Base-by-base conservation (phyloP, 2,329 filamentous ascomycete species). In the Basipetospora chlamydospora region DNA sequence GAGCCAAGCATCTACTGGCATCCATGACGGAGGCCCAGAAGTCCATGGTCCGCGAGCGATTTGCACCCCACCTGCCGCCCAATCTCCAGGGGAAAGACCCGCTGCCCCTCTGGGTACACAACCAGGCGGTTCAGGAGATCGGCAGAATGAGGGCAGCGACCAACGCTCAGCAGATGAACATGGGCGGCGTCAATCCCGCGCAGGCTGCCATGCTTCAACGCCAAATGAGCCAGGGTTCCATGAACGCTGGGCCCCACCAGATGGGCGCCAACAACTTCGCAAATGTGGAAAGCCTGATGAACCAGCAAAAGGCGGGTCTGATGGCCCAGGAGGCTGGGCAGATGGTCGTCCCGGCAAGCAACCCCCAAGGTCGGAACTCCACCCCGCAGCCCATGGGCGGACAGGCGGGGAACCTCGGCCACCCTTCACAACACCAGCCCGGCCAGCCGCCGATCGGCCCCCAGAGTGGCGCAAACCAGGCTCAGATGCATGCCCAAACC, bases 401-500 rank as follows among this genome's bases (percentile, higher is more conserved):
- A n/a, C n/a, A n/a, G n/a, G n/a, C n/a, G 33, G 49, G 49, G 6
- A 52, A 55, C 13, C 12, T 34, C 6, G 32, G 23, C 21, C 52
- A 54, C 36, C 42, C 49, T 6, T 44, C 58, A 33, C 61, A 66
- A 44, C 50, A 57, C 21, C 53, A 57, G 40, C 47, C 51, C 37
- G 57, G 58, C 42, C 59, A 61, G 43, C 57, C 60, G 41, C 49
- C 57, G n/a, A n/a, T n/a, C 5, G 46, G 49, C 12, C 48, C 53
- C 12, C 58, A 60, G 38, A 57, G 58, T 8, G 51, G 54, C 30
- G 47, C 60, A 40, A 49, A 42, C 38, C 54, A 55, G 31, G 49
- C 53, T 31, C 53, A 57, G 18, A 59, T 59, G 40, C 49, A 70
- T 31, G 77, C 82, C 54, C 76, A 80, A 48, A 66, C 76, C 38